Evolutionary conservation across 192 early-diverging fungal species (phyloP).

Genomic region (Geranomyces variabilis): DNA sequence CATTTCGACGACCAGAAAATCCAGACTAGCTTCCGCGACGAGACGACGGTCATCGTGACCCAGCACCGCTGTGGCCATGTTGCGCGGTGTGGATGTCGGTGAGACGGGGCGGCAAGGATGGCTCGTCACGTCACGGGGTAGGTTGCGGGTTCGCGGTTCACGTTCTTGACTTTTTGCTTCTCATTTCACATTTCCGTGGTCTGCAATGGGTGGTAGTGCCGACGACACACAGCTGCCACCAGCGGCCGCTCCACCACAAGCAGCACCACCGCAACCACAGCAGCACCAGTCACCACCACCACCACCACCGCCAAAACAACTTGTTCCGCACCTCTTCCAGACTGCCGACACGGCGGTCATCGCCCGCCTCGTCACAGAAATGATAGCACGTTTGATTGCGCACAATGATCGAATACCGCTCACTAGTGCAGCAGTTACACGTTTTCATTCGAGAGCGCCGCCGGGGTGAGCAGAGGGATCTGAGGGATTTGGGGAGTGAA

Average conservation of each 20-base stretch:
- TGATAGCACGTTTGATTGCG: conserved; percentile 56
- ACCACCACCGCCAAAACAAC: conserved; percentile 12
- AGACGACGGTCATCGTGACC: conserved; percentile 34
- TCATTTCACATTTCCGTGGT: too few species aligned
- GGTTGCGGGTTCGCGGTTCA: too few species aligned
- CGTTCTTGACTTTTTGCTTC: too few species aligned
- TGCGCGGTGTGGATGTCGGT: background rate
- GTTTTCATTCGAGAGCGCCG: conserved; percentile 92
- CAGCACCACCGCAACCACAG: background rate
- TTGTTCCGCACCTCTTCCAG: conserved; percentile 22
- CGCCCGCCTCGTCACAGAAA: conserved; percentile 39
- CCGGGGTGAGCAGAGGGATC: conserved; percentile 48
- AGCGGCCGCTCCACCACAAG: background rate
- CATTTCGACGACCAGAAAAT: conserved; percentile 78
- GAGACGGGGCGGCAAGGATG: background rate
- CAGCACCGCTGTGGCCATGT: conserved; percentile 15
- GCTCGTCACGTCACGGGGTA: too few species aligned
- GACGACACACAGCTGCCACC: too few species aligned
- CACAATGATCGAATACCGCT: conserved; percentile 74
- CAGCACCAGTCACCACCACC: background rate
- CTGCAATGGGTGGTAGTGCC: too few species aligned
- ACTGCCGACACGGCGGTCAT: conserved; percentile 17
- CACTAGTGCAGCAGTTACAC: conserved; percentile 69
- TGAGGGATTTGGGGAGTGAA: background rate
- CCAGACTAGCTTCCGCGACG: conserved; percentile 71